Conservation (phyloP, 2,329 filamentous ascomycete species). For the Basipetospora sp. region DNA sequence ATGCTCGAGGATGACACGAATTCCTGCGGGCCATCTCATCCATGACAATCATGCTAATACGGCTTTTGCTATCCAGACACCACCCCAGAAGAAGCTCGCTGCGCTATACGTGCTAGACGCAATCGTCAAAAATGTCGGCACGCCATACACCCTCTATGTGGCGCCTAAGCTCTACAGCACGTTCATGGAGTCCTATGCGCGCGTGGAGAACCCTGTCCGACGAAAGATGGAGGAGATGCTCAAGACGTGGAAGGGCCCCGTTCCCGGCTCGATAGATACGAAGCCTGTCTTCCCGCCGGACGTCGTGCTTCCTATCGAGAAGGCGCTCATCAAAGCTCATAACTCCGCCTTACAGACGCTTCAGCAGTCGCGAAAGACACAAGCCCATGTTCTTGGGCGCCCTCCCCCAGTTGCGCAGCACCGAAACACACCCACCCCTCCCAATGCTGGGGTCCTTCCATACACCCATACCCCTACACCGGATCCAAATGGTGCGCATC, state of each 20-base stretch:
- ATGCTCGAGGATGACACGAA: too few relatives aligned
- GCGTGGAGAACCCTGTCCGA: conserved; percentile 69
- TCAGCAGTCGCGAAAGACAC: conserved; percentile 31
- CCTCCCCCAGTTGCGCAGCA: conserved; percentile 42
- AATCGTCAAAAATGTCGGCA: conserved; percentile 96
- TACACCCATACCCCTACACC: conserved; percentile 1
- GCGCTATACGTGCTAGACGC: conserved; percentile 97
- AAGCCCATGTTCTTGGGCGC: conserved; percentile 35
- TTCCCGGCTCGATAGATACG: conserved; percentile 84
- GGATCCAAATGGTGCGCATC: conserved; percentile 1
- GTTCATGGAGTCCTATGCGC: conserved; percentile 90
- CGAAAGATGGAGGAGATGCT: conserved; percentile 94
- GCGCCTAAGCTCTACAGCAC: conserved; percentile 82
- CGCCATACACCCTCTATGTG: conserved; percentile 90
- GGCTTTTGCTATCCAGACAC: conserved; percentile 45
- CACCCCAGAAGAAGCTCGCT: conserved; percentile 77
- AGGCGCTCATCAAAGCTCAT: conserved; percentile 72
- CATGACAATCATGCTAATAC: too few relatives aligned
- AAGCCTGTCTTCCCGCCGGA: conserved; percentile 82
- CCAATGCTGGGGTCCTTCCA: conserved; percentile 16
- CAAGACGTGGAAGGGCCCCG: conserved; percentile 93
- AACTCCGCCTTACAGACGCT: conserved; percentile 46
- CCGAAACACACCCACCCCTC: conserved; percentile 62
- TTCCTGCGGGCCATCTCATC: too few relatives aligned
- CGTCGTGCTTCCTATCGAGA: conserved; percentile 81